These are phyloP conservation scores for Priceomyces medius DNA, from an alignment of 805 yeast genomes.

Conservation along the genomic window DNA sequence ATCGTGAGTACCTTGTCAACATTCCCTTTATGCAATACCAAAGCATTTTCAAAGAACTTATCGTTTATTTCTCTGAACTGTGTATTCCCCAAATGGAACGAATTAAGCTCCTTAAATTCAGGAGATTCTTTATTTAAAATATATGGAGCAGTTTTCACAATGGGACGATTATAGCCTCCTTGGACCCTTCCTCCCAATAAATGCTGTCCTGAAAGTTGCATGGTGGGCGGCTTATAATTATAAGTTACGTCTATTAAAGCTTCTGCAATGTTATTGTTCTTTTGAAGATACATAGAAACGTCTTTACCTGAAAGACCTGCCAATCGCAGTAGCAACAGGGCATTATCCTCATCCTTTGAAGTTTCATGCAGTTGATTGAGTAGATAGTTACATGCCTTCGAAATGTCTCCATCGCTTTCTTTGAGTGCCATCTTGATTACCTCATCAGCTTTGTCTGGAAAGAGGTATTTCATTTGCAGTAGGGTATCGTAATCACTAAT, in stretches of 20 bases:
- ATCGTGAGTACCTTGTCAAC: constrained; percentile 33
- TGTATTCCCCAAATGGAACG: constrained; percentile 31
- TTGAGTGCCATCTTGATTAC: constrained; percentile 28
- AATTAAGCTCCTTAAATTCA: constrained; percentile 34
- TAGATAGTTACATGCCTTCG: constrained; percentile 10
- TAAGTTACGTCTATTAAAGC: constrained; percentile 38
- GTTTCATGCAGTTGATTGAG: constrained; percentile 1
- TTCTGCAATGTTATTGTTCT: constrained; percentile 14
- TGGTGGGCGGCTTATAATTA: constrained; percentile 9
- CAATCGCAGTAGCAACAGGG: constrained; percentile 17
- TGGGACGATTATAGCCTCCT: constrained; percentile 16
- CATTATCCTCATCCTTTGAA: constrained; percentile 9
- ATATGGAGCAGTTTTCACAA: constrained; percentile 1
- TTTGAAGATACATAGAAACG: constrained; percentile 18
- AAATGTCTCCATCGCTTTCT: constrained; percentile 29
- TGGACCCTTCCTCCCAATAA: constrained; percentile 36
- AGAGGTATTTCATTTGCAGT: constrained; percentile 35
- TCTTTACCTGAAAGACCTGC: constrained; percentile 11
- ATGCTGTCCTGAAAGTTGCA: neutral
- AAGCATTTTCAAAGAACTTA: constrained; percentile 36
- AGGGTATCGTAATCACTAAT: neutral
- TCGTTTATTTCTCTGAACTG: constrained; percentile 35
- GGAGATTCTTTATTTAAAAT: constrained; percentile 9
- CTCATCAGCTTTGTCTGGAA: constrained; percentile 40
- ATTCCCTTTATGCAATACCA: constrained; percentile 48